These are phyloP conservation scores for Prunus mira DNA, from an alignment of 306 rosid genomes.

Conservation along the genomic window DNA sequence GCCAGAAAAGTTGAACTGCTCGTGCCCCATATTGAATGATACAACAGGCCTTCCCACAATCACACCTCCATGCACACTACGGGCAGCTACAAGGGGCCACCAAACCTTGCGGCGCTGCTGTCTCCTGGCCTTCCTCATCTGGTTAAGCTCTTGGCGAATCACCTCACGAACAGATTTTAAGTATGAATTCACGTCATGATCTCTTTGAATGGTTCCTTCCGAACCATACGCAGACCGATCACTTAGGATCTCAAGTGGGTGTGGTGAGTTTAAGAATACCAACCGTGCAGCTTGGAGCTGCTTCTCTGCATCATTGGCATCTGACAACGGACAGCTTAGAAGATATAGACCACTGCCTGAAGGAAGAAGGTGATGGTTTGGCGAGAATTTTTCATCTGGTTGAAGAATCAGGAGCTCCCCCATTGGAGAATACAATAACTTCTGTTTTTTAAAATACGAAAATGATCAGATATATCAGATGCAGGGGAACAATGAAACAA, in stretches of 20 bases:
- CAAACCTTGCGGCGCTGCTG: slow-evolving; percentile 63
- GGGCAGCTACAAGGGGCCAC: slow-evolving; percentile 63
- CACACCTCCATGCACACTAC: slow-evolving; percentile 32
- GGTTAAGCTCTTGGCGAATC: slow-evolving; percentile 70
- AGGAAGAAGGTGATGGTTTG: slow-evolving; percentile 81
- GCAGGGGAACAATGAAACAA: not conserved
- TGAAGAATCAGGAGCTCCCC: slow-evolving; percentile 86
- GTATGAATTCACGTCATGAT: slow-evolving; percentile 90
- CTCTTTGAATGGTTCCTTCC: slow-evolving; percentile 77
- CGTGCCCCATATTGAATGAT: slow-evolving; percentile 36
- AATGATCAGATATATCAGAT: slow-evolving; percentile 18
- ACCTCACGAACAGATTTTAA: slow-evolving; percentile 57
- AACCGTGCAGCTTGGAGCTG: slow-evolving; percentile 61
- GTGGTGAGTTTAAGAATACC: slow-evolving; percentile 83
- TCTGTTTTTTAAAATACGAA: slow-evolving; percentile 42
- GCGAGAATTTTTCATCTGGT: slow-evolving; percentile 88
- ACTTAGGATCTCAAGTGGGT: slow-evolving; percentile 85
- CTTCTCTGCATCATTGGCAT: slow-evolving; percentile 45
- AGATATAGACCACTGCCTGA: slow-evolving; percentile 83
- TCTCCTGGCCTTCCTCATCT: slow-evolving; percentile 53
- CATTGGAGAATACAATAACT: slow-evolving; percentile 77
- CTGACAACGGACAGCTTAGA: slow-evolving; percentile 44
- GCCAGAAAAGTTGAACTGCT: slow-evolving; percentile 58
- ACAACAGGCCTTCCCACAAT: slow-evolving; percentile 46
- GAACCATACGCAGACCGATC: slow-evolving; percentile 87